Evolutionary conservation across 2,329 filamentous ascomycete species (phyloP), one percentile per base, ranked within the genome.

Genomic region (Didymella lethalis): DNA sequence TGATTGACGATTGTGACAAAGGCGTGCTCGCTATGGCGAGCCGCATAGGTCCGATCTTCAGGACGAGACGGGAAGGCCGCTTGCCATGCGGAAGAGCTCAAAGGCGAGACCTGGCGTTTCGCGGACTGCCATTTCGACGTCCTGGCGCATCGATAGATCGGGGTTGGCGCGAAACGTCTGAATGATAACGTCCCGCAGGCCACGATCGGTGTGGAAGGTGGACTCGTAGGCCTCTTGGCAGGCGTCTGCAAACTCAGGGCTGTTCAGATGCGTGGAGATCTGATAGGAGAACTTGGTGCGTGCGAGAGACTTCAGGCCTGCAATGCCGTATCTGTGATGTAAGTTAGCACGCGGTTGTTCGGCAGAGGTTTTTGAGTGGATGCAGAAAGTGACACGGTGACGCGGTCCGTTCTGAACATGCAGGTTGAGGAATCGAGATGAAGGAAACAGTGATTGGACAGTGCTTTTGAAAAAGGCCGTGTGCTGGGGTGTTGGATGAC

Each of bases 211-310:
- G 68, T 83, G 81, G 61, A 83, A 77, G 45, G 81, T 83, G 32
- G 77, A 78, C 58, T 78, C 78, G 70, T 83, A 83, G 14, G 79
- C 81, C 62, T 82, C 79, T 69, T 80, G 76, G 62, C 82, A 81
- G 18, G 80, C 79, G 47, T 81, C 79, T 48, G 81, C 76, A 34
- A 83, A 75, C 53, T 83, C 81, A 7, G 77, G 68, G 54, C 77
- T 79, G 55, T 75, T 72, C 64, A 79, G 76, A 62, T 82, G 79
- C 63, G 75, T 74, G 20, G 79, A 75, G 52, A 81, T 70, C 46
- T 81, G 77, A 57, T 77, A 72, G 40, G 80, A 77, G 64, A 83
- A 83, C 64, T 83, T 83, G 47, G 69, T 73, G 55, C 73, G 74
- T 36, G 81, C 78, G 28, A 83, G 73, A 8, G 73, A 66, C 68